Conservation (phyloP, 2,329 filamentous ascomycete species). For the Leptographium lundbergii region DNA sequence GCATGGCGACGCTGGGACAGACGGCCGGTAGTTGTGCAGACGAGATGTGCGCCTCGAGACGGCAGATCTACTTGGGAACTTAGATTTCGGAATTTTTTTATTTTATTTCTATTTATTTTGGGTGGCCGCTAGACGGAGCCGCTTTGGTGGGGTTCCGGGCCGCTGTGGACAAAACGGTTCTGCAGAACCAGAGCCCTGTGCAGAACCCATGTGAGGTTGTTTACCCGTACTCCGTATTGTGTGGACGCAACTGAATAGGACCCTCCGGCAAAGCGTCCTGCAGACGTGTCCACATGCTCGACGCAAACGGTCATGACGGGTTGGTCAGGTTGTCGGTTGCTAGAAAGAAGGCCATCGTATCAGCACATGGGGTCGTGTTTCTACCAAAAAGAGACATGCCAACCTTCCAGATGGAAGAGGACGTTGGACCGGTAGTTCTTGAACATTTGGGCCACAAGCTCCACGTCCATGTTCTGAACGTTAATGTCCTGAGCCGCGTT, state of each 20-base stretch:
- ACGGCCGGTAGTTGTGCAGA: neutral
- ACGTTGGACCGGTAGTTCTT: slow-evolving; percentile 99
- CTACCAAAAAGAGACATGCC: slow-evolving; percentile 10
- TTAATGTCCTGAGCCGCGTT: slow-evolving; percentile 66
- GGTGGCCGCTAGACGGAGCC: neutral
- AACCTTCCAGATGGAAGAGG: slow-evolving; percentile 91
- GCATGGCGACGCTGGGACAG: neutral
- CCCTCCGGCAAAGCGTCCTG: no score
- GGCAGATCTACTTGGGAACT: neutral
- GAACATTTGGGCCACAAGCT: slow-evolving; percentile 98
- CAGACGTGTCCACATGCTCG: no score
- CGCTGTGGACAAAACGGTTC: neutral
- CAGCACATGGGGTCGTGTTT: no score
- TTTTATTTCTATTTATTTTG: neutral
- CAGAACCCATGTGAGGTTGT: neutral
- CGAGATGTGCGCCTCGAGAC: neutral
- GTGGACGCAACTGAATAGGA: no score
- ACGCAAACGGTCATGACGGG: slow-evolving; percentile 4
- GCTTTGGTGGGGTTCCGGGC: neutral
- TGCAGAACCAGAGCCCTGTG: neutral
- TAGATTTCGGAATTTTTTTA: neutral
- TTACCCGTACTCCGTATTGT: no score
- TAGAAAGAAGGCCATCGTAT: neutral
- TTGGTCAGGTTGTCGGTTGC: slow-evolving; percentile 13
- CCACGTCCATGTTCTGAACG: slow-evolving; percentile 96